phyloP scores from a whole-genome alignment of 2,329 filamentous ascomycete species.

The Thelonectria olida region DNA sequence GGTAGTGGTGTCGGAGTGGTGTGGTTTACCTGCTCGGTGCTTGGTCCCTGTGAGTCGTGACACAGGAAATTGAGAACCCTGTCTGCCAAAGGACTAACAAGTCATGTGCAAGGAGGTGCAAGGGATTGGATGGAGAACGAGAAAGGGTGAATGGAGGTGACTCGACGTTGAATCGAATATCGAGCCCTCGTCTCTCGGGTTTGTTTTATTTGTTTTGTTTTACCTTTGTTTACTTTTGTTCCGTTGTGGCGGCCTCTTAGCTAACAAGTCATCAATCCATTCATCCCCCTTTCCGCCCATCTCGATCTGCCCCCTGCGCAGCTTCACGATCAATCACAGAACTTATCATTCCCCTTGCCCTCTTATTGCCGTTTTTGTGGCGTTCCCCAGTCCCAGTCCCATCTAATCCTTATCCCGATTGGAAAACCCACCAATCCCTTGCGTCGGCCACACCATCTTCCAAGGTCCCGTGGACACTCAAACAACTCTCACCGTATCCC shows the following conservation, averaged over 20 bases:
- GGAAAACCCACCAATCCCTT: not conserved
- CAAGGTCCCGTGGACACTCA: not conserved
- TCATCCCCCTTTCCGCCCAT: slow-evolving; percentile 1
- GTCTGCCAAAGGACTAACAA: slow-evolving; percentile 5
- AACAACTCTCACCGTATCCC: slow-evolving; percentile 18
- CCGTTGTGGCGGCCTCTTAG: not conserved
- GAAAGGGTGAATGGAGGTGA: not conserved
- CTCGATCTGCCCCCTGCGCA: slow-evolving; percentile 7
- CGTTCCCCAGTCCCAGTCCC: too few relatives aligned
- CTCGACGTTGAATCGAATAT: slow-evolving; percentile 15
- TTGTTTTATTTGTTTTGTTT: slow-evolving; percentile 11
- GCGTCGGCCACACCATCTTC: too few relatives aligned
- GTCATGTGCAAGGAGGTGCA: slow-evolving; percentile 22
- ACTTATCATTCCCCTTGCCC: too few relatives aligned
- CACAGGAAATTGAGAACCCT: slow-evolving; percentile 8
- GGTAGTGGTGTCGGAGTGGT: slow-evolving; percentile 41
- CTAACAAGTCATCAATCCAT: not conserved
- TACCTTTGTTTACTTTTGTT: slow-evolving; percentile 1
- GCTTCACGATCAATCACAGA: too few relatives aligned
- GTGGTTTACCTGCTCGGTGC: slow-evolving; percentile 32
- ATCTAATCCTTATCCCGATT: too few relatives aligned
- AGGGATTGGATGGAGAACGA: slow-evolving; percentile 5
- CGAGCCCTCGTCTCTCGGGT: too few relatives aligned
- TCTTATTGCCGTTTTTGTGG: too few relatives aligned
- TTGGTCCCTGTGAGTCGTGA: not conserved